Conservation (phyloP, 2,329 filamentous ascomycete genomes). For the Ilyonectria sp. region DNA sequence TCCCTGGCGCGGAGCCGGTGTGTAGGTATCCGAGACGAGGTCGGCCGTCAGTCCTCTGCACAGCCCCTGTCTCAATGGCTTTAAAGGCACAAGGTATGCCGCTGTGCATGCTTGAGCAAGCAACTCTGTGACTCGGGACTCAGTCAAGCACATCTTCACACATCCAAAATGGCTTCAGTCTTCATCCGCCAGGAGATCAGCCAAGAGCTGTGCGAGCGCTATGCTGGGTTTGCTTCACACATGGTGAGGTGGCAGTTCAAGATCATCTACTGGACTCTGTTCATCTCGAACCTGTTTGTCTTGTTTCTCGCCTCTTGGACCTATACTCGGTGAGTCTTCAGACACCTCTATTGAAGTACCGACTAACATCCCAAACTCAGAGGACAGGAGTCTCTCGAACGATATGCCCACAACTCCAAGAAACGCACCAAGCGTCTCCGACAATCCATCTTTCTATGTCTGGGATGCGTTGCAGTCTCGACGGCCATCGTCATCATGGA, state of each 20-base stretch:
- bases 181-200: slow-evolving; percentile 35
- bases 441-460: slow-evolving; percentile 61
- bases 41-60: slow-evolving; percentile 14
- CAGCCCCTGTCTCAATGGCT: slow-evolving; percentile 20
- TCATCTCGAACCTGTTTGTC: slow-evolving; percentile 60
- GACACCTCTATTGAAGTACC: background rate
- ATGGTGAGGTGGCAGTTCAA: slow-evolving; percentile 61
- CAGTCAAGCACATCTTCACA: background rate
- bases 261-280: slow-evolving; percentile 63
- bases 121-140: slow-evolving; percentile 11
- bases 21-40: slow-evolving; percentile 27
- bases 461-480: slow-evolving; percentile 61
- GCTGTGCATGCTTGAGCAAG: background rate
- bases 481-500: slow-evolving; percentile 67
- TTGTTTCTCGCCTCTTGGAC: slow-evolving; percentile 61
- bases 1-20: slow-evolving; percentile 18
- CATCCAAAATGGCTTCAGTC: slow-evolving; percentile 38
- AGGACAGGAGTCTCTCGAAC: slow-evolving; percentile 56
- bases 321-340: slow-evolving; percentile 55
- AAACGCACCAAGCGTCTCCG: slow-evolving; percentile 55
- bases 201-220: slow-evolving; percentile 54
- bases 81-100: slow-evolving; percentile 27
- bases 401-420: slow-evolving; percentile 49
- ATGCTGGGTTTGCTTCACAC: slow-evolving; percentile 62
- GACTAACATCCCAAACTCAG: slow-evolving; percentile 40